Conservation (phyloP, 306 rosid genomes). For the Rosa chinensis region DNA sequence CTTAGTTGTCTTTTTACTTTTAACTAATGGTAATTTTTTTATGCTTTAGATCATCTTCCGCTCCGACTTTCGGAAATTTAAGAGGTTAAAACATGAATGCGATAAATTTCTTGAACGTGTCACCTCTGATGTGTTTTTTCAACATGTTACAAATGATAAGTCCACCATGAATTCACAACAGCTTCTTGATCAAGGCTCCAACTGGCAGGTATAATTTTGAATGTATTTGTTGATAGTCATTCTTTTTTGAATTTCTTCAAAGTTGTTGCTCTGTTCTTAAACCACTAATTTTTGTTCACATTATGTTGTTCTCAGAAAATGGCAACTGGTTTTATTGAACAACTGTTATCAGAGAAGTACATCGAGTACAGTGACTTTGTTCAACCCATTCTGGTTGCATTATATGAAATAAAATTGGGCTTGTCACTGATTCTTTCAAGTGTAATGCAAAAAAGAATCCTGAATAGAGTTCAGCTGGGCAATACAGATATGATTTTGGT, state of each 20-base stretch:
- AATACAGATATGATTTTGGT: conserved; percentile 49
- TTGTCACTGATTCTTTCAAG: conserved; percentile 61
- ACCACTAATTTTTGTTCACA: conserved; percentile 7
- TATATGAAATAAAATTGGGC: conserved; percentile 89
- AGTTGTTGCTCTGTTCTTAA: neutral
- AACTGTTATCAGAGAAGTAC: conserved; percentile 48
- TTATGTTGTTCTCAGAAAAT: conserved; percentile 51
- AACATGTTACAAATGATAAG: conserved; percentile 44
- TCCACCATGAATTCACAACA: conserved; percentile 49
- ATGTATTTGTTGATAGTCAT: neutral
- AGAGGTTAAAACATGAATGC: conserved; percentile 65
- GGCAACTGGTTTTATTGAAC: conserved; percentile 66
- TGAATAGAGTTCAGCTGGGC: conserved; percentile 38
- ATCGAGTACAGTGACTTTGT: conserved; percentile 54
- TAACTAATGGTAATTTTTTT: conserved; percentile 9
- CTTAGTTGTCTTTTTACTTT: neutral
- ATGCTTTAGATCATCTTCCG: conserved; percentile 69
- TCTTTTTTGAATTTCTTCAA: neutral
- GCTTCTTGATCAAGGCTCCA: conserved; percentile 41
- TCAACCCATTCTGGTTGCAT: conserved; percentile 90
- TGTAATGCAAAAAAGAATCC: conserved; percentile 34
- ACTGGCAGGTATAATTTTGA: conserved; percentile 66
- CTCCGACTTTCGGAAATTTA: conserved; percentile 61
- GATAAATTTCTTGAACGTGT: conserved; percentile 55
- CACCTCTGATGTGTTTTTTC: conserved; percentile 50